A percentile compares a stretch with the other conserved stretches of the same genome.
These are phyloP conservation scores for Nyctanthes arbortristis DNA, from an alignment of 257 asterid species.

Conservation along the genomic window DNA sequence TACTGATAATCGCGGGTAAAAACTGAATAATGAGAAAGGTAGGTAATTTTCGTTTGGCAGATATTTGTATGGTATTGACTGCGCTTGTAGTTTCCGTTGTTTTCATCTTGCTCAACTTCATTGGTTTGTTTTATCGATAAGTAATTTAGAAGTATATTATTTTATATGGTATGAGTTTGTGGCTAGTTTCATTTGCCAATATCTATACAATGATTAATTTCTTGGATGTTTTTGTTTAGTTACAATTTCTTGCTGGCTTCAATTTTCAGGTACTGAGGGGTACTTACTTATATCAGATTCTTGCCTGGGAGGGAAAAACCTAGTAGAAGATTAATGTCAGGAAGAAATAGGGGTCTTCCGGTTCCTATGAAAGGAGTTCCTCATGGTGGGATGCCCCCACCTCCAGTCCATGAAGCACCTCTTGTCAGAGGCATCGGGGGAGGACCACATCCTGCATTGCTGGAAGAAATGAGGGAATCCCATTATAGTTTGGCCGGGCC, in stretches of 20 bases:
- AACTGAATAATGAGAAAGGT: neutral
- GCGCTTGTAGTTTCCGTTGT: neutral
- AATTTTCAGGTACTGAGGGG: neutral
- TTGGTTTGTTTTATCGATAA: neutral
- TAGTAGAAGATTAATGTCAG: constrained; percentile 46
- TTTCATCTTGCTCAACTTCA: constrained; percentile 15
- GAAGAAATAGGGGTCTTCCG: constrained; percentile 79
- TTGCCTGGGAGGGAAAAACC: neutral
- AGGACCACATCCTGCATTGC: constrained; percentile 53
- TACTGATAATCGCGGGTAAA: neutral
- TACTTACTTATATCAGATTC: neutral
- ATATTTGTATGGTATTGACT: constrained; percentile 1
- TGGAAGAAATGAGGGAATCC: constrained; percentile 73
- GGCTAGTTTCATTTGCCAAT: neutral
- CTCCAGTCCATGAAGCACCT: constrained; percentile 49
- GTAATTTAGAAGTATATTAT: neutral
- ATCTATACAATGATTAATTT: neutral
- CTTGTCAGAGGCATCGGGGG: constrained; percentile 56
- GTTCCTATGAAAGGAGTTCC: constrained; percentile 59
- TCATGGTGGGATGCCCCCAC: constrained; percentile 58
- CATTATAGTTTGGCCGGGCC: constrained; percentile 63
- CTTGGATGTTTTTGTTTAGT: neutral
- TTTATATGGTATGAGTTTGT: neutral
- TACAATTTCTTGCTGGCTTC: neutral
- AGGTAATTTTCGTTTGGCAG: neutral